A percentile compares a stretch with the other conserved stretches of the same genome.
phyloP scores from a whole-genome alignment of 2,329 filamentous ascomycete genomes.

The Harringtonia aguacate region DNA sequence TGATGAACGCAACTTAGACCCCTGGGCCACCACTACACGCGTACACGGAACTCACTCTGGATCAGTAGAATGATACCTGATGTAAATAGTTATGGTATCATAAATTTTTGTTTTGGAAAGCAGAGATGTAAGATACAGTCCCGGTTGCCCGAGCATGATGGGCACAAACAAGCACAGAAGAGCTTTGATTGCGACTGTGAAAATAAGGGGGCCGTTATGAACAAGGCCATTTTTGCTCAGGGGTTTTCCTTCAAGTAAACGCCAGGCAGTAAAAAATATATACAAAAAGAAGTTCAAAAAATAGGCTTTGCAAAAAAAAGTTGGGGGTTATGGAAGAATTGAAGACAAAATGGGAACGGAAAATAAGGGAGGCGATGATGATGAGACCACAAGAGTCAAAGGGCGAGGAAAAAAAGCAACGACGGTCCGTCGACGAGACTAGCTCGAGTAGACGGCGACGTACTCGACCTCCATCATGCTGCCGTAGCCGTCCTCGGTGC shows the following conservation, averaged over 20 bases:
- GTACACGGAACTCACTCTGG: no score
- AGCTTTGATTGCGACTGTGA: no score
- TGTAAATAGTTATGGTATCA: constrained; percentile 1
- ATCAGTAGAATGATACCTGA: no score
- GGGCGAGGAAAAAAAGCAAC: neutral
- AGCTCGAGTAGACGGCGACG: constrained; percentile 15
- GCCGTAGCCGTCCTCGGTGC: constrained; percentile 14
- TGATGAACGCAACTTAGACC: no score
- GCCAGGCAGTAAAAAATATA: neutral
- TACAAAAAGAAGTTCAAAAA: constrained; percentile 1
- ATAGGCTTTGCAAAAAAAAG: neutral
- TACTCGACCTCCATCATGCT: constrained; percentile 19
- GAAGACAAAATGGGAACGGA: neutral
- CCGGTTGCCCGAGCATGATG: no score
- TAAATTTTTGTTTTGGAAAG: neutral
- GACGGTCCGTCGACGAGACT: neutral
- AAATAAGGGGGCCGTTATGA: neutral
- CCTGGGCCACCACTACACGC: no score
- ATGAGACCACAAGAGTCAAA: neutral
- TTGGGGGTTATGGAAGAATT: neutral
- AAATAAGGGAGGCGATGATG: neutral
- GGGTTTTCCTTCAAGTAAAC: neutral
- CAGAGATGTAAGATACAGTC: no score
- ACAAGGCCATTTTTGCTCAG: no score
- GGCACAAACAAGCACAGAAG: no score